Percentiles rank a stretch among this genome's conserved stretches.
Conservation (phyloP, 805 yeast species). For the Saccharomycopsis sp. region DNA sequence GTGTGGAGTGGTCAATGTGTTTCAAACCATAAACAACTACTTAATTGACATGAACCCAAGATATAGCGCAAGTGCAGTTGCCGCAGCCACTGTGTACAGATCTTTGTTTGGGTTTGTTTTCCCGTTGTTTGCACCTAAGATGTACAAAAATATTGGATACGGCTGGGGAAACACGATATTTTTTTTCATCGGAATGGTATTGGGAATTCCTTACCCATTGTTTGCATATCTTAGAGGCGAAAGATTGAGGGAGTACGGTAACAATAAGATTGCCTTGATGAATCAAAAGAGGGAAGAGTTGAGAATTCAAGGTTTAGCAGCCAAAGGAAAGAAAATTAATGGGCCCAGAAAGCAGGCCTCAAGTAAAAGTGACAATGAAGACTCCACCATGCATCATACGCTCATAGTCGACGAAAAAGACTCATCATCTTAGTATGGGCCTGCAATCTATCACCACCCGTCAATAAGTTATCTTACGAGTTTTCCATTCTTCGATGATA, state of each 20-base stretch:
- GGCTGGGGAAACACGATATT: slow-evolving; percentile 51
- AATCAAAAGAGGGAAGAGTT: slow-evolving; percentile 39
- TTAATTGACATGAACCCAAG: slow-evolving; percentile 53
- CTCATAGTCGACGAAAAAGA: neutral
- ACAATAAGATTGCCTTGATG: slow-evolving; percentile 38
- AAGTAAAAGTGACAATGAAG: neutral
- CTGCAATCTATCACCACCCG: no score
- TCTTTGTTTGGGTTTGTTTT: slow-evolving; percentile 55
- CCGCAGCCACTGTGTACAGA: slow-evolving; percentile 55
- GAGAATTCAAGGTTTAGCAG: slow-evolving; percentile 25
- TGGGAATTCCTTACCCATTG: slow-evolving; percentile 63
- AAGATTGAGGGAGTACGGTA: slow-evolving; percentile 51
- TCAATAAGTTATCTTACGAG: no score
- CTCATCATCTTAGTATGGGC: no score
- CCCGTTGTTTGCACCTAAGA: slow-evolving; percentile 50
- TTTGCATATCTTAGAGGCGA: slow-evolving; percentile 53
- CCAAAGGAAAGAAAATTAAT: neutral
- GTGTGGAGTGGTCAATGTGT: slow-evolving; percentile 47
- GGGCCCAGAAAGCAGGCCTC: no score
- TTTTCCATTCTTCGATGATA: no score
- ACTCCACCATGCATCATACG: neutral
- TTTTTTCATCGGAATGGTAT: slow-evolving; percentile 43
- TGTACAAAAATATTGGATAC: slow-evolving; percentile 44
- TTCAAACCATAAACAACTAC: slow-evolving; percentile 55
- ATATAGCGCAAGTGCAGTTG: slow-evolving; percentile 58